Conservation (phyloP, 148 eudicot species). For the Cornus kousa region DNA sequence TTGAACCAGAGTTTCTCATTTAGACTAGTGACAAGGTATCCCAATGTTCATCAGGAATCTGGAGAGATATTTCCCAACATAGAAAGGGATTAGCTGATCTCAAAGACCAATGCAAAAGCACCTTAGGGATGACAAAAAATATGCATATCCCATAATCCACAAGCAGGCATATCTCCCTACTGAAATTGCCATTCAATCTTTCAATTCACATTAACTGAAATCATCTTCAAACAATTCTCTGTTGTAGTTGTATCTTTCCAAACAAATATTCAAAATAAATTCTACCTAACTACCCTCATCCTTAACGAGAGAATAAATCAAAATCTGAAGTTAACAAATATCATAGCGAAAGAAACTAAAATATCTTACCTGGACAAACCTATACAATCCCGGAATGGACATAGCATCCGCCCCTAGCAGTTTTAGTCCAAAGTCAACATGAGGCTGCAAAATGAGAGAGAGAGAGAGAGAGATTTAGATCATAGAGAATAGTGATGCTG, state of each 20-base stretch:
- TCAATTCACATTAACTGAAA: not conserved
- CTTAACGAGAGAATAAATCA: not conserved
- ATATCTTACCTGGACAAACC: conserved; percentile 69
- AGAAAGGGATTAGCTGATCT: not conserved
- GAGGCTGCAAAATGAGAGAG: conserved; percentile 62
- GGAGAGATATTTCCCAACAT: not conserved
- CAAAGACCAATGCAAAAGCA: not conserved
- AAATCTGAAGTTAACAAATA: not conserved
- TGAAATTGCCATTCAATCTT: no score
- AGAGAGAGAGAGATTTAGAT: not conserved
- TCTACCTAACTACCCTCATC: not conserved
- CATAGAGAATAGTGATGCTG: not conserved
- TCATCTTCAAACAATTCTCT: not conserved
- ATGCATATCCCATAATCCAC: not conserved
- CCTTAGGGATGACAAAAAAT: not conserved
- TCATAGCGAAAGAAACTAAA: not conserved
- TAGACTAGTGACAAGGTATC: not conserved
- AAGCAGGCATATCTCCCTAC: not conserved
- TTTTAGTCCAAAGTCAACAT: conserved; percentile 93
- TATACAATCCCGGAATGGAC: conserved; percentile 90
- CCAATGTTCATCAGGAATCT: no score
- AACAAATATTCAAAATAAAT: not conserved
- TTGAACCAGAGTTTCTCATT: not conserved
- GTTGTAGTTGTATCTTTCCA: not conserved
- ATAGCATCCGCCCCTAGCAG: conserved; percentile 90